Percentiles rank a stretch among this genome's conserved stretches.
Evolutionary conservation across 139 green algal genomes (phyloP).

Genomic region (Closterium sp.): DNA sequence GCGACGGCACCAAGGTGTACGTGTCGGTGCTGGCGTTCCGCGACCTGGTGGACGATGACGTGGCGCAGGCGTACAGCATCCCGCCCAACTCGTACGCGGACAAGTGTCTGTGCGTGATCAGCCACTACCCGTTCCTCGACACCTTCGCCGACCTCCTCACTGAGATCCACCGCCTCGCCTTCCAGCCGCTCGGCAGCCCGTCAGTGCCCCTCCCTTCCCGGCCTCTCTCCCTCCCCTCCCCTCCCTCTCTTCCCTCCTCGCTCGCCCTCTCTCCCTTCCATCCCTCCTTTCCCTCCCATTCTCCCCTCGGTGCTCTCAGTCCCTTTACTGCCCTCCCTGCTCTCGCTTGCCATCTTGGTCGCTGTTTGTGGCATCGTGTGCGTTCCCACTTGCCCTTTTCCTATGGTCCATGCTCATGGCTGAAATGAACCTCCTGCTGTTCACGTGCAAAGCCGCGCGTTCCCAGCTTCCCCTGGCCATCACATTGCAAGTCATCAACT

Average conservation of each 20-base stretch:
- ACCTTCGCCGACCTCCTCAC: constrained; percentile 37
- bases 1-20: constrained; percentile 39
- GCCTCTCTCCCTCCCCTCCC: too few species aligned
- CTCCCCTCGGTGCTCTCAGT: not conserved
- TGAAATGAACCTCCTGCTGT: too few species aligned
- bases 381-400: too few species aligned
- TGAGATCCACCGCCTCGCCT: constrained; percentile 50
- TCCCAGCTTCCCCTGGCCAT: not conserved
- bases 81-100: constrained; percentile 43
- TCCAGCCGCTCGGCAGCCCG: constrained; percentile 29
- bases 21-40: constrained; percentile 33
- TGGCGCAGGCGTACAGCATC: constrained; percentile 39
- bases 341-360: too few species aligned
- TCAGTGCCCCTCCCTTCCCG: not conserved
- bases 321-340: too few species aligned
- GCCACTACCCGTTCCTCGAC: constrained; percentile 46
- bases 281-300: not conserved
- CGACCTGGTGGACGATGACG: constrained; percentile 45
- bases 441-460: too few species aligned
- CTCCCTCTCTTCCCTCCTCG: too few species aligned
- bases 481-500: not conserved
- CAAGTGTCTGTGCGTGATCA: constrained; percentile 46
- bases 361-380: too few species aligned
- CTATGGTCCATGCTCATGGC: too few species aligned
- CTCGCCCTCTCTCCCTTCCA: too few species aligned